Evolutionary conservation across 2,329 filamentous ascomycete species (phyloP), one percentile per base, ranked within the genome.

Genomic region (Xylaria sp.): DNA sequence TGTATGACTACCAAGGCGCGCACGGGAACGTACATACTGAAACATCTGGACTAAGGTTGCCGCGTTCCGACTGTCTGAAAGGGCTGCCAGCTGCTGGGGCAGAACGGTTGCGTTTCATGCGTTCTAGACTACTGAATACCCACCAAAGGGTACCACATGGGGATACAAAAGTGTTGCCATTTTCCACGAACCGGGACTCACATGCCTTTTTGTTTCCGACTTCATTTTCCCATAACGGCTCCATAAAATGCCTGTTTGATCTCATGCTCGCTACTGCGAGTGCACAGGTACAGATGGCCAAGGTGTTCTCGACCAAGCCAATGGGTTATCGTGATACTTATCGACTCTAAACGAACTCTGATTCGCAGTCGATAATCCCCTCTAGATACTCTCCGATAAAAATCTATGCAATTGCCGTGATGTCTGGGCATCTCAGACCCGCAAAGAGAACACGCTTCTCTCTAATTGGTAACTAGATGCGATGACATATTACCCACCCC

Each of bases 351-450:
- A 59, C 60, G 63, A 55, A 66, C 39, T 50, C 43, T 67, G 43
- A 57, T 66, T 67, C 53, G 50, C 45, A 53, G 34, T 48, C 48
- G 32, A 50, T 36, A 39, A 23, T 46, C 23, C 20, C 23, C 20
- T 41, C 57, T 50, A 50, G 56, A 62, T 46, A 28, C 15, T 41
- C 46, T 59, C 65, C 67, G 57, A 64, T 65, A 65, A 61, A 61
- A 65, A 67, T 30, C 57, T 53, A 34, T 46, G 53, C 39, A 65
- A 23, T 57, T 56, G 65, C 46, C 48, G 67, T 64, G 43, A 58
- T 45, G 63, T 56, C 45, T 32, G 60, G 46, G 50, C 45, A 43
- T 28, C 55, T 50, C 18, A 36, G 34, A 53, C 30, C 25, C 50
- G 12, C 50, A 36, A 18, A 52, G 45, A 50, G n/a, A 56, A 5